Evolutionary conservation across 2,329 filamentous ascomycete species (phyloP).

Genomic region (Fusarium poae): DNA sequence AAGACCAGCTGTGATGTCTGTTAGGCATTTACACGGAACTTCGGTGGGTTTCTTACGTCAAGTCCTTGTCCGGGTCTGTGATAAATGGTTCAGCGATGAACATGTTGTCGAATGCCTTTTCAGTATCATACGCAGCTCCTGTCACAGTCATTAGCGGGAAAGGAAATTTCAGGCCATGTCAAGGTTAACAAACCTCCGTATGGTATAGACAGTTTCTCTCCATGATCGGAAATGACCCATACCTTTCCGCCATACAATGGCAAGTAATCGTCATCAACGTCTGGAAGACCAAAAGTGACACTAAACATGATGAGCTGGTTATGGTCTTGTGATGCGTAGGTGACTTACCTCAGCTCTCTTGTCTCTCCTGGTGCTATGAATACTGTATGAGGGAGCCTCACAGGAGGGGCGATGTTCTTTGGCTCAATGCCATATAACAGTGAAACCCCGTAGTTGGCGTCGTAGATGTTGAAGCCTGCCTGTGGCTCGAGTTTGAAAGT

Average conservation of each 20-base stretch:
- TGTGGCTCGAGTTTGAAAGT: slow-evolving; percentile 57
- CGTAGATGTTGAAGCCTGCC: slow-evolving; percentile 55
- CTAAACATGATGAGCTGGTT: slow-evolving; percentile 33
- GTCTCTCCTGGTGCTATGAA: slow-evolving; percentile 50
- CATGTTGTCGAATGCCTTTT: slow-evolving; percentile 57
- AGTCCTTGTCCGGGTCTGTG: slow-evolving; percentile 43
- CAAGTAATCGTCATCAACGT: slow-evolving; percentile 53
- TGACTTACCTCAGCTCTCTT: slow-evolving; percentile 47
- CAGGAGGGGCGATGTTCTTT: slow-evolving; percentile 47
- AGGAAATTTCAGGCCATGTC: not conserved
- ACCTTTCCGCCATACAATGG: slow-evolving; percentile 62
- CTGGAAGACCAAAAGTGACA: slow-evolving; percentile 50
- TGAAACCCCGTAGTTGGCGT: slow-evolving; percentile 49
- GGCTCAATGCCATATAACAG: slow-evolving; percentile 49
- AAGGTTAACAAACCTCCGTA: slow-evolving; percentile 53
- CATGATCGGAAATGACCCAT: slow-evolving; percentile 56
- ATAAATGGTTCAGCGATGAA: slow-evolving; percentile 50
- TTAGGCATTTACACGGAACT: not conserved
- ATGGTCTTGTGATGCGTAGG: too few species aligned
- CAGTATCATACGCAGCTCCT: slow-evolving; percentile 56
- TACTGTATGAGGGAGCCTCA: slow-evolving; percentile 48
- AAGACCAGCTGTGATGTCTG: slow-evolving; percentile 51
- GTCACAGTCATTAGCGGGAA: not conserved
- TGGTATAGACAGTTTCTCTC: slow-evolving; percentile 58
- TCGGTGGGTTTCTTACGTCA: slow-evolving; percentile 35